phyloP scores from a whole-genome alignment of 176 grass and related monocot species.

The Leersia perrieri region DNA sequence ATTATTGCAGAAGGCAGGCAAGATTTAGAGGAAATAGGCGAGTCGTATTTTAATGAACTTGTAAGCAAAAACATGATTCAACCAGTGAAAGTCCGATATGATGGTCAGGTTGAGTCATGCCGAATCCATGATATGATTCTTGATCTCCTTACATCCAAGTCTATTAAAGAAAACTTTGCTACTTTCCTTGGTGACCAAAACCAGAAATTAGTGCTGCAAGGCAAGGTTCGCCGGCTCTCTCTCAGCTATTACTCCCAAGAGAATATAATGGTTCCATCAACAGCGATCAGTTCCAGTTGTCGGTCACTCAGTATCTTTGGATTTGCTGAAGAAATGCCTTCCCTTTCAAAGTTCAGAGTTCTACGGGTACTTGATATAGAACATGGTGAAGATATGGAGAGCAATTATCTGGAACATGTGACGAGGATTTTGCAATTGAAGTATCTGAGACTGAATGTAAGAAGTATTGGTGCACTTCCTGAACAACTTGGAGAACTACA shows the following conservation, averaged over 20 bases:
- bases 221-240: slow-evolving; percentile 33
- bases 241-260: slow-evolving; percentile 26
- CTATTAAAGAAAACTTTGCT: slow-evolving; percentile 38
- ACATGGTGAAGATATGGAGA: slow-evolving; percentile 30
- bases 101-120: slow-evolving; percentile 27
- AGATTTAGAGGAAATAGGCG: slow-evolving; percentile 33
- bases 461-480: slow-evolving; percentile 21
- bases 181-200: slow-evolving; percentile 19
- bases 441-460: slow-evolving; percentile 19
- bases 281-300: background rate
- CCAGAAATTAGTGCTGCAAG: background rate
- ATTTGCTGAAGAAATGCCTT: slow-evolving; percentile 25
- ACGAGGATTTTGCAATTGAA: slow-evolving; percentile 19
- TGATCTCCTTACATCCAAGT: slow-evolving; percentile 45
- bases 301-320: slow-evolving; percentile 34
- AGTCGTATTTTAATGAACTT: slow-evolving; percentile 37
- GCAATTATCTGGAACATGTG: slow-evolving; percentile 19
- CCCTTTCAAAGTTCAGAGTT: slow-evolving; percentile 22
- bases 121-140: slow-evolving; percentile 50
- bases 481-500: slow-evolving; percentile 32
- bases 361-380: slow-evolving; percentile 42
- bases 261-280: background rate
- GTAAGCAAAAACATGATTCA: slow-evolving; percentile 42
- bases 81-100: slow-evolving; percentile 12
- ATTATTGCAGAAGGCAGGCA: slow-evolving; percentile 13